Base-by-base conservation (phyloP, 192 early-diverging fungal species). In the Umbelopsis isabellina region DNA sequence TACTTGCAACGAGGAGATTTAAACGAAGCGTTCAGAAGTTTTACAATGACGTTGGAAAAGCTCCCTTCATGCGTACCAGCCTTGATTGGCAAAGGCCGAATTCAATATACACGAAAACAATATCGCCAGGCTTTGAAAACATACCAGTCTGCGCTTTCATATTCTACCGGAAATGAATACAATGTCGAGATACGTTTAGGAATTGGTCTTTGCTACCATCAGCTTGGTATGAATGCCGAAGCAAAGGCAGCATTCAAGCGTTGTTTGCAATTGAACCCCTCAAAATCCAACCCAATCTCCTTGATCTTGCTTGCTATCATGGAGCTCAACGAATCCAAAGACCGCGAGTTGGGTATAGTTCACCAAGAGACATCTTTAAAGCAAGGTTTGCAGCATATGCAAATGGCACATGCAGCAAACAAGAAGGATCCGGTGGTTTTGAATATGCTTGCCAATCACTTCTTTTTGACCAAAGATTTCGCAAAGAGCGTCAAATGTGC, bases 151-250 rank as follows among this genome's bases (percentile, higher is more conserved):
- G 86, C 93, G 13, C 83, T 96, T 4, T 81, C 41, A 68, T 88
- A 66, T 74, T 89, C 95, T 2, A 73, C 82, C 5, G 75, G 85
- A 16, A 66, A 70, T 3, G 64, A 67, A 37, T 61, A 72, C 27
- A 78, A 47, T 20, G 78, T 68, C 84, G 93, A 51, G 89, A 95
- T 76, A 83, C 88, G 96, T 27, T 79, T 96, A 23, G 89, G 92
- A 21, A 95, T 98, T 71, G 95, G 94, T 15, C 82, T 96, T 65
- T 98, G 96, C 75, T 93, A 88, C 78, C 82, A 89, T 68, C 87
- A 87, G 49, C 82, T 96, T 6, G 85, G 85, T 2, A 91, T 92
- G 83, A 23, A 70, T 21, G 81, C 78, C 15, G 81, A 91, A 49
- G 93, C 96, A 12, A 81, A 86, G n/a, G 52, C 65, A 4, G 91